phyloP scores from a whole-genome alignment of 78 protist species.

The Salpingoeca rosetta region DNA sequence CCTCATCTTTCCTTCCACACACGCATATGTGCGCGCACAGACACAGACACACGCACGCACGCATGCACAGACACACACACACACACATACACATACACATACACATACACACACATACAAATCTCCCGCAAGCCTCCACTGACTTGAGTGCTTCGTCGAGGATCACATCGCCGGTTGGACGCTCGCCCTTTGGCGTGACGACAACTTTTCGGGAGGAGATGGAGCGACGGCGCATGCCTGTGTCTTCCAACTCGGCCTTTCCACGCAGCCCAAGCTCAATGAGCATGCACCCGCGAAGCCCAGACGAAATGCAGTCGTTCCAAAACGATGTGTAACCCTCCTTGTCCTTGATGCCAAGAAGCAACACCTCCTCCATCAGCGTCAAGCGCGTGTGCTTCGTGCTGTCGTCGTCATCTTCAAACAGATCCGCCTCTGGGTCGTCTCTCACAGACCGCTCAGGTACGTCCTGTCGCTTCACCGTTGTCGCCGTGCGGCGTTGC shows the following conservation, averaged over 20 bases:
- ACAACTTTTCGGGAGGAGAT: neutral
- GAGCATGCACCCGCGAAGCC: slow-evolving; percentile 36
- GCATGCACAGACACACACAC: neutral
- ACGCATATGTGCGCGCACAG: too few species aligned
- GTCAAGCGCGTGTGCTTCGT: slow-evolving; percentile 1
- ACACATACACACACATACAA: too few species aligned
- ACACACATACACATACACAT: neutral
- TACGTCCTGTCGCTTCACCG: too few species aligned
- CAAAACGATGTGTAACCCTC: slow-evolving; percentile 39
- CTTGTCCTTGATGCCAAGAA: slow-evolving; percentile 27
- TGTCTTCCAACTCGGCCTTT: slow-evolving; percentile 3
- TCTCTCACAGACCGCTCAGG: too few species aligned
- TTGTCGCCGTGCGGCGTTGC: too few species aligned
- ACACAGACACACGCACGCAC: too few species aligned
- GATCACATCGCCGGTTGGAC: slow-evolving; percentile 25
- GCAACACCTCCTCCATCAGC: slow-evolving; percentile 28
- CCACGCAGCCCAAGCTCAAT: slow-evolving; percentile 24
- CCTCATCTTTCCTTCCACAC: too few species aligned
- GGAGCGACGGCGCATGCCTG: neutral
- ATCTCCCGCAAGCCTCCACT: too few species aligned
- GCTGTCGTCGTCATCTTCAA: neutral
- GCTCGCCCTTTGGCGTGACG: slow-evolving; percentile 1
- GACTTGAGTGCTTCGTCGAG: slow-evolving; percentile 15
- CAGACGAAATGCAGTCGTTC: slow-evolving; percentile 34
- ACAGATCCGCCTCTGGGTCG: too few species aligned